These are phyloP conservation scores for Glycine tomentella DNA, from an alignment of 306 rosid species.

Conservation along the genomic window DNA sequence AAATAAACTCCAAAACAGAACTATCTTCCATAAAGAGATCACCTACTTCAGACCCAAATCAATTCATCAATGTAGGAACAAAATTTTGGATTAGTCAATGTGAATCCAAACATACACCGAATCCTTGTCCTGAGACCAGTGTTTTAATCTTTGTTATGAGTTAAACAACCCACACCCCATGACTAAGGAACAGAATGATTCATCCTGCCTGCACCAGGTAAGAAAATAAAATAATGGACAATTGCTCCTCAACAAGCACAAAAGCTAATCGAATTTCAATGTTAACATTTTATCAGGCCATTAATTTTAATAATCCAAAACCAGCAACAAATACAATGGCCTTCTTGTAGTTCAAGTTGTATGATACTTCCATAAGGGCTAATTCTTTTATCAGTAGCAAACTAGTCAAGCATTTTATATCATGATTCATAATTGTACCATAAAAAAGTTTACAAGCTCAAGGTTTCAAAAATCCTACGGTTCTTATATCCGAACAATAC, in stretches of 20 bases:
- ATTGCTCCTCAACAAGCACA: slow-evolving; percentile 1
- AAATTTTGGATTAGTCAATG: too few species aligned
- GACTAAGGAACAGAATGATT: neutral
- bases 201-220: too few species aligned
- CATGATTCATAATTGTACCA: slow-evolving; percentile 1
- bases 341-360: neutral
- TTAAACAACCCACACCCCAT: neutral
- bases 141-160: neutral
- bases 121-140: neutral
- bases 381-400: neutral
- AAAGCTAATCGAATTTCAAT: neutral
- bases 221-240: neutral
- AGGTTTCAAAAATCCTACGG: slow-evolving; percentile 13
- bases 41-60: neutral
- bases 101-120: neutral
- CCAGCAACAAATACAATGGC: neutral
- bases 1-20: neutral
- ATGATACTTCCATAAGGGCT: neutral
- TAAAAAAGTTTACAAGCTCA: slow-evolving; percentile 5
- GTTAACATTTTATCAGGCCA: neutral
- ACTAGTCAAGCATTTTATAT: neutral
- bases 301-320: neutral
- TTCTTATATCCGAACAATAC: neutral
- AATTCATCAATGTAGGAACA: neutral
- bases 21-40: neutral